Evolutionary conservation across 345 rosid species (phyloP).

Genomic region (Salix caprea): DNA sequence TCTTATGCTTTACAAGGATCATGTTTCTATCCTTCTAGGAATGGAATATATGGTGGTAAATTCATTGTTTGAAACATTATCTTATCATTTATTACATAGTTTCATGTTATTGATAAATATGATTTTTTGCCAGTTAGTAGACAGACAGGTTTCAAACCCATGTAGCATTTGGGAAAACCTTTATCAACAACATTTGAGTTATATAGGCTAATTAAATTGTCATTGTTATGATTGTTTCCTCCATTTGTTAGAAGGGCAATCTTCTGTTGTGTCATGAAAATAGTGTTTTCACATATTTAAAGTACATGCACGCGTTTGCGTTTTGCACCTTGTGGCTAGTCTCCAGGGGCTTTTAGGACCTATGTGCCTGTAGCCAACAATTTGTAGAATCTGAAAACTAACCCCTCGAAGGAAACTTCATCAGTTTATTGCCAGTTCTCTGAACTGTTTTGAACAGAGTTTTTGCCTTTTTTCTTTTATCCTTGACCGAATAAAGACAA

Average conservation of each 20-base stretch:
- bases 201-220: not conserved
- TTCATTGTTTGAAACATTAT: not conserved
- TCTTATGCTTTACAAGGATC: not conserved
- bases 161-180: not conserved
- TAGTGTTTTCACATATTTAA: not conserved
- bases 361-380: not conserved
- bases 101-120: not conserved
- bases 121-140: not conserved
- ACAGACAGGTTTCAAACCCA: not conserved
- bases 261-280: not conserved
- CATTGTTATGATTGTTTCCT: not conserved
- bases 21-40: not conserved
- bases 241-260: not conserved
- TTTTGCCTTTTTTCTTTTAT: not conserved
- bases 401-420: not conserved
- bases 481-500: not conserved
- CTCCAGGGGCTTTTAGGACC: not conserved
- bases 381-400: not conserved
- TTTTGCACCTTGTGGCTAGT: not conserved
- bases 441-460: not conserved
- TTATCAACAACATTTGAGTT: not conserved
- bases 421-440: not conserved
- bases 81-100: not conserved
- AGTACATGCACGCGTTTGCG: not conserved
- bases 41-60: not conserved